Evolutionary conservation across 495 filamentous ascomycete genomes (phyloP).

Genomic region (Hypoxylon intermedium): DNA sequence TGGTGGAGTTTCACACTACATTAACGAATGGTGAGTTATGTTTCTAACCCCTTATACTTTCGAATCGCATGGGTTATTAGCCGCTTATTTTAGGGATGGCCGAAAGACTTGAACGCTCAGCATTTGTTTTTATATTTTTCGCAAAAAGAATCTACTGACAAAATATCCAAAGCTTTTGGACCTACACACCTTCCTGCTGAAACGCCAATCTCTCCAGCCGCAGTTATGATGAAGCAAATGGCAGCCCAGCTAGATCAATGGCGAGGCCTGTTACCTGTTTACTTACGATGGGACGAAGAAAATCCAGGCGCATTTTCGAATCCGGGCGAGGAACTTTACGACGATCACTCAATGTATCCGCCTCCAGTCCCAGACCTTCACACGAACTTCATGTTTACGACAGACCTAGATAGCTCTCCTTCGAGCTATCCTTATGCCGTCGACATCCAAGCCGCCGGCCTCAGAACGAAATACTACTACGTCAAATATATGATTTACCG

Average conservation of each 20-base stretch:
- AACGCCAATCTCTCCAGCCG: conserved; percentile 38
- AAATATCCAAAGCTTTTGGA: conserved; percentile 24
- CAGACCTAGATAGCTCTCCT: conserved; percentile 55
- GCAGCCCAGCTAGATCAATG: conserved; percentile 60
- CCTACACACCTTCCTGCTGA: conserved; percentile 27
- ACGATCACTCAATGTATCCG: conserved; percentile 37
- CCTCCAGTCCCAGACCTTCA: conserved; percentile 30
- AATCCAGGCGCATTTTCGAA: conserved; percentile 52
- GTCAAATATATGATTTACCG: conserved; percentile 64
- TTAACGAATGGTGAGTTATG: conserved; percentile 56
- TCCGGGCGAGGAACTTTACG: conserved; percentile 32
- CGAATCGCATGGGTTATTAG: no score
- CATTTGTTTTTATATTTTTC: not conserved
- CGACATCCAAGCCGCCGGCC: conserved; percentile 62
- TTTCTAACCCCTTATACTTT: not conserved
- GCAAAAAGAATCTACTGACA: conserved; percentile 8
- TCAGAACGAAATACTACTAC: conserved; percentile 66
- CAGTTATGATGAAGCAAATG: conserved; percentile 54
- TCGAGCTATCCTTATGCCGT: conserved; percentile 54
- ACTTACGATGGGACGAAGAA: conserved; percentile 62
- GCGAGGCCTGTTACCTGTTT: conserved; percentile 60
- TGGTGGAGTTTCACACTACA: conserved; percentile 56
- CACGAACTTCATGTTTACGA: conserved; percentile 54
- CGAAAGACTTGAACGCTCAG: not conserved
- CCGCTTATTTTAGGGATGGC: no score